Conservation (phyloP, 257 asterid genomes). For the Dorcoceras hygrometricum region DNA sequence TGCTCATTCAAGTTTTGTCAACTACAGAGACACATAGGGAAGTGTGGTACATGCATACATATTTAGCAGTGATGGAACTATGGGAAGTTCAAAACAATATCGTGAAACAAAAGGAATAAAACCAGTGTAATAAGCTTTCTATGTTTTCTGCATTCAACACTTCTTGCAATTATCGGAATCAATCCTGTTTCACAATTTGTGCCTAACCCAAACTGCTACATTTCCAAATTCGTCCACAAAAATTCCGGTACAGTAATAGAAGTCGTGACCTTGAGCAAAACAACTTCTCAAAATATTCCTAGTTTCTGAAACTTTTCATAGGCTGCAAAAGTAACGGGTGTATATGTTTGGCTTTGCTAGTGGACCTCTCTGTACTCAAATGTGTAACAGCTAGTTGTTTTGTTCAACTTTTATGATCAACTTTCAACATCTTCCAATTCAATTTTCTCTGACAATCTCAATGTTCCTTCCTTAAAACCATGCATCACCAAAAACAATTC, state of each 20-base stretch:
- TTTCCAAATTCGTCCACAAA: constrained; percentile 3
- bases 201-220: not conserved
- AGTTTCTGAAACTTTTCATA: not conserved
- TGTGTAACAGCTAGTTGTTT: not conserved
- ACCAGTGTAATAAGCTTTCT: not conserved
- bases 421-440: not conserved
- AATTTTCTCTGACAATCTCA: not conserved
- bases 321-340: not conserved
- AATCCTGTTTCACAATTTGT: not conserved
- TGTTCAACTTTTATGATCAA: not conserved
- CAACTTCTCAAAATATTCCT: constrained; percentile 14
- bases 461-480: not conserved
- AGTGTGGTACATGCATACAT: not conserved
- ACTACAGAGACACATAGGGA: constrained; percentile 12
- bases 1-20: constrained; percentile 8
- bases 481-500: not conserved
- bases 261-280: not conserved
- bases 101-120: not conserved
- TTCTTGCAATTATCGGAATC: not conserved
- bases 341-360: not conserved
- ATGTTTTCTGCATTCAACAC: not conserved
- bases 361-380: not conserved
- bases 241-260: not conserved
- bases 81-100: not conserved
- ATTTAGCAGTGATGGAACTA: not conserved